Percentiles rank a stretch among this genome's conserved stretches.
Conservation (phyloP, 2,329 filamentous ascomycete genomes). For the Fusarium neocosmosporiellum region DNA sequence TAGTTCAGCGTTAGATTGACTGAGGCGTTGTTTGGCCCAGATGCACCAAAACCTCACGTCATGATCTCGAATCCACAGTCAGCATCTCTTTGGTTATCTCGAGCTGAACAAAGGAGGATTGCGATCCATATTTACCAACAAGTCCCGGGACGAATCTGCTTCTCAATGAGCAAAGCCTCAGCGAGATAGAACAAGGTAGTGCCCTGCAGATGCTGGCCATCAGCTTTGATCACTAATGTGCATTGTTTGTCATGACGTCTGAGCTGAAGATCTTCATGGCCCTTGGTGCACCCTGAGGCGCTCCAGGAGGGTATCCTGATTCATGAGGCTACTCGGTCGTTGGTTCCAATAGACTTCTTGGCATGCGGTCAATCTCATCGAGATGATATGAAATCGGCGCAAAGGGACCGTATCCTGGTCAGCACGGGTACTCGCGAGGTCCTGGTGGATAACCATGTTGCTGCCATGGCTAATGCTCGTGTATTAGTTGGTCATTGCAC, state of each 20-base stretch:
- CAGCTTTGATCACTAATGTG: slow-evolving; percentile 1
- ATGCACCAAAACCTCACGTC: slow-evolving; percentile 6
- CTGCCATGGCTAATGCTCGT: slow-evolving; percentile 16
- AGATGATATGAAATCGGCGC: slow-evolving; percentile 22
- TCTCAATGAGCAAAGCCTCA: slow-evolving; percentile 12
- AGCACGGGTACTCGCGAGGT: slow-evolving; percentile 9
- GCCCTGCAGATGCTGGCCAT: slow-evolving; percentile 4
- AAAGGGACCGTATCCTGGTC: slow-evolving; percentile 16
- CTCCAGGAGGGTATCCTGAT: slow-evolving; percentile 1
- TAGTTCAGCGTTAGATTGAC: background rate
- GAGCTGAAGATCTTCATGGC: slow-evolving; percentile 3
- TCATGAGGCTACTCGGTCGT: background rate
- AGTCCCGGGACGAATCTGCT: slow-evolving; percentile 10
- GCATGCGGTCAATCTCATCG: slow-evolving; percentile 26
- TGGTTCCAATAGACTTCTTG: slow-evolving; percentile 8
- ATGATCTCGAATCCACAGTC: slow-evolving; percentile 9
- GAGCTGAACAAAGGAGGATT: background rate
- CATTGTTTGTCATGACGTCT: background rate
- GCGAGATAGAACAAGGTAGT: slow-evolving; percentile 7
- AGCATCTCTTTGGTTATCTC: background rate
- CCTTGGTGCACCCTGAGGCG: background rate
- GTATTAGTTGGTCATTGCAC: slow-evolving; percentile 17
- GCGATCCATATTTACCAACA: slow-evolving; percentile 2
- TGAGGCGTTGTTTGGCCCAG: slow-evolving; percentile 6
- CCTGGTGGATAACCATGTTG: slow-evolving; percentile 11